phyloP scores from a whole-genome alignment of 2,329 filamentous ascomycete species.

The Exophiala sp. region DNA sequence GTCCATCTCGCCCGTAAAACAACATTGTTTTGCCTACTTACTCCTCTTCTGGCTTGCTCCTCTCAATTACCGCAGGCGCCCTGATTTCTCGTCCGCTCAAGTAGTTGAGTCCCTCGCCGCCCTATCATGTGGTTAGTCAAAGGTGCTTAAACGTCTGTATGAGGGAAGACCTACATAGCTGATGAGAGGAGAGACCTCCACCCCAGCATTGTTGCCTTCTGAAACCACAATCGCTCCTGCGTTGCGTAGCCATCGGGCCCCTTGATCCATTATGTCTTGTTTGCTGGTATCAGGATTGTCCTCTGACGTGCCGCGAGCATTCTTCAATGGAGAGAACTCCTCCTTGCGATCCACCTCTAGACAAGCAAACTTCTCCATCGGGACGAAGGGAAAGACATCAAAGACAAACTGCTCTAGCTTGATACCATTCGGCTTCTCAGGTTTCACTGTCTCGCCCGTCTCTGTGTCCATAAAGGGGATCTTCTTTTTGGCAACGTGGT shows the following conservation, averaged over 20 bases:
- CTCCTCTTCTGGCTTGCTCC: conserved; percentile 37
- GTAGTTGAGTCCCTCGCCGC: conserved; percentile 59
- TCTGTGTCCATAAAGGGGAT: conserved; percentile 77
- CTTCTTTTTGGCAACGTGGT: conserved; percentile 98
- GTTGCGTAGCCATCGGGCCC: conserved; percentile 73
- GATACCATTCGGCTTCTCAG: conserved; percentile 92
- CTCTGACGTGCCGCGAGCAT: conserved; percentile 74
- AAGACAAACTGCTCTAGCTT: conserved; percentile 99
- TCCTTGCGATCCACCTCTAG: conserved; percentile 96
- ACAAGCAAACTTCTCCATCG: conserved; percentile 83
- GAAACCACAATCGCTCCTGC: conserved; percentile 70
- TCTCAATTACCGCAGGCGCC: conserved; percentile 59
- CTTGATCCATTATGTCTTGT: conserved; percentile 82
- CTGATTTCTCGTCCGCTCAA: conserved; percentile 55
- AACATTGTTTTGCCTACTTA: too few relatives aligned
- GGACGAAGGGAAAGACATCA: conserved; percentile 87
- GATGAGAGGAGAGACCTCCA: conserved; percentile 87
- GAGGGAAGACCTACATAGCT: conserved; percentile 72
- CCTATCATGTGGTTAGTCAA: conserved; percentile 37
- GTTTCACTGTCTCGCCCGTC: conserved; percentile 76
- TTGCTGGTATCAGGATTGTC: conserved; percentile 93
- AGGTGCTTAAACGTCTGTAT: neutral
- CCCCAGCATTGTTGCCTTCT: conserved; percentile 57
- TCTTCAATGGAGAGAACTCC: conserved; percentile 97
- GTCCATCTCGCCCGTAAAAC: too few relatives aligned